phyloP scores from a whole-genome alignment of 148 eudicot species.

The Salicornia ramosissima region DNA sequence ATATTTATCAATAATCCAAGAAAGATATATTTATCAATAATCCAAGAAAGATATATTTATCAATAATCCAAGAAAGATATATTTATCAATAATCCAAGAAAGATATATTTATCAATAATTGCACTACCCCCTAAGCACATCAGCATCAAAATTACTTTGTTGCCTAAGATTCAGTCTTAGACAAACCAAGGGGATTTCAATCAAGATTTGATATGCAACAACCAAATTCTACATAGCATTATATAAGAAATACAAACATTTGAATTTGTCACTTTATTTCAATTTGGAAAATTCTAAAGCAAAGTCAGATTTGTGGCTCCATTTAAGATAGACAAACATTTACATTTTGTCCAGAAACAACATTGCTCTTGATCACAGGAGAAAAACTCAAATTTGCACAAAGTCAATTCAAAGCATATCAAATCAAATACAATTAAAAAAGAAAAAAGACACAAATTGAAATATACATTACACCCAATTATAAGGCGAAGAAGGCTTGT shows the following conservation, averaged over 20 bases:
- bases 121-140: neutral
- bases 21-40: neutral
- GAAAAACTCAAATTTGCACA: neutral
- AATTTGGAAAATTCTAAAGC: too few relatives aligned
- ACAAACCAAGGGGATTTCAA: too few relatives aligned
- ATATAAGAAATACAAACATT: too few relatives aligned
- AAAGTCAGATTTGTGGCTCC: too few relatives aligned
- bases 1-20: neutral
- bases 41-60: neutral
- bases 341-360: neutral
- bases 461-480: conserved; percentile 43
- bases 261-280: too few relatives aligned
- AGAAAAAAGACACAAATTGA: neutral
- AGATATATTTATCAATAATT: neutral
- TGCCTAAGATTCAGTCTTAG: neutral
- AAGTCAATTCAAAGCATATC: neutral
- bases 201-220: too few relatives aligned
- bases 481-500: conserved; percentile 47
- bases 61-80: neutral
- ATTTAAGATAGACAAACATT: neutral
- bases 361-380: neutral
- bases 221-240: too few relatives aligned
- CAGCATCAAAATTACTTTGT: neutral
- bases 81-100: neutral
- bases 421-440: neutral